Base-by-base conservation (phyloP, 768 basidiomycete species). In the Boletus huronensis region DNA sequence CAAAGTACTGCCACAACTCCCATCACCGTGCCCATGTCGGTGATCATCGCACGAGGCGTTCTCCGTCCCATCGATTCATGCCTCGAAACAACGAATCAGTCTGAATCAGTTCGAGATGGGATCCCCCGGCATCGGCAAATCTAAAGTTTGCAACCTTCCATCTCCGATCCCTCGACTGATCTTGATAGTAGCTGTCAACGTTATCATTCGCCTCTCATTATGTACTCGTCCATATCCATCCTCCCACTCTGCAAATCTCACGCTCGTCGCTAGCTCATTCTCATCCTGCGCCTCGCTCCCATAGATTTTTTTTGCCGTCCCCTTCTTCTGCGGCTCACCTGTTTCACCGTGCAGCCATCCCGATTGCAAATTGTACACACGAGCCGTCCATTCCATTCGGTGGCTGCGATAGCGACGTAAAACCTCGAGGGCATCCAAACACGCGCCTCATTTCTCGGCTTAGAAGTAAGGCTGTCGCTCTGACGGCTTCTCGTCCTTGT, bases 161-260 rank as follows among this genome's bases (percentile, higher is more conserved):
- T 67, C 70, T 66, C 66, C 68, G 69, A 70, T 70, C 68, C 45
- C 44, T 35, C 42, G 23, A 38, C 57, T 63, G 61, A 69, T 67
- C 69, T 57, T 53, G 66, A 65, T 64, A 58, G 40, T 41, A 47
- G 42, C 29, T 26, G 47, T 34, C 59, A 70, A 68, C 67, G 69
- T 70, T 70, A 70, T 68, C 68, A 67, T 48, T 62, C 48, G 34
- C 44, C 46, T 53, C 52, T 65, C 55, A 39, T 66, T 64, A 64
- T 66, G 60, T 64, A 65, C 54, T 31, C 23, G 42, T 51, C 58
- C 61, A 56, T 60, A 58, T 66, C 11, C 57, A 51, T 57, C 48
- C 53, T 16, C 26, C 19, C 41, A 36, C 35, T 52, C 54, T 69
- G 65, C 63, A 67, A 69, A 70, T 69, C 67, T 49, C 64, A 67